Evolutionary conservation across 2,329 filamentous ascomycete species (phyloP), one percentile per base, ranked within the genome.

Genomic region (Microcyclosporella mali): DNA sequence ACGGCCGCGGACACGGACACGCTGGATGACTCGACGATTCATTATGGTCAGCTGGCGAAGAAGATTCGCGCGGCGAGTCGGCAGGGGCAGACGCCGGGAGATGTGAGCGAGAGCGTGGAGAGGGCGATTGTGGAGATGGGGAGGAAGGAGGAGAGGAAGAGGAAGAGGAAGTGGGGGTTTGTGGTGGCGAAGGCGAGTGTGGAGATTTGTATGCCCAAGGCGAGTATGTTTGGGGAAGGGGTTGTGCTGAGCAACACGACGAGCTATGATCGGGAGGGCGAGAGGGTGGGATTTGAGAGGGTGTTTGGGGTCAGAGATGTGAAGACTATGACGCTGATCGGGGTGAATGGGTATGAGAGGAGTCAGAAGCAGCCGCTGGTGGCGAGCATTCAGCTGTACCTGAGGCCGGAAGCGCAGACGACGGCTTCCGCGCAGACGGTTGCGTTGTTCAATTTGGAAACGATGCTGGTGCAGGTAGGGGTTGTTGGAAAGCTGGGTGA

Each of bases 21-120:
- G 7, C 73, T 89, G 27, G 74, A 78, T 34, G 63, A 65, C n/a
- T 84, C 84, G 58, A 88, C 85, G 2, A 78, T 88, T 17, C 82
- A 89, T 66, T 89, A 89, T 57, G 84, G 85, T 2, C 72, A 69
- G 8, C 70, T 88, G 11, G 81, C 79, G 66, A 87, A 88, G 65
- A 70, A 71, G 0, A 70, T 88, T 11, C 52, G 61, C 11, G 40
- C 43, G 7, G 39, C 37, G 1, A 51, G 45, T 18, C 4, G 16
- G 10, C 37, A 33, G 6, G 45, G 31, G 6, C 45, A 51, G 15
- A 44, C 40, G 1, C 59, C 58, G 1, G 46, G 45, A 25, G 53
- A 55, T 2, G 41, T 66, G 1, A 52, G 54, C 12, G 16, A 12
- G 3, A 36, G 21, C 2, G 43, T 58, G 11, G 47, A 58, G 18